Evolutionary conservation across 331 rosid species (phyloP).

Genomic region (Spiraea crenata): DNA sequence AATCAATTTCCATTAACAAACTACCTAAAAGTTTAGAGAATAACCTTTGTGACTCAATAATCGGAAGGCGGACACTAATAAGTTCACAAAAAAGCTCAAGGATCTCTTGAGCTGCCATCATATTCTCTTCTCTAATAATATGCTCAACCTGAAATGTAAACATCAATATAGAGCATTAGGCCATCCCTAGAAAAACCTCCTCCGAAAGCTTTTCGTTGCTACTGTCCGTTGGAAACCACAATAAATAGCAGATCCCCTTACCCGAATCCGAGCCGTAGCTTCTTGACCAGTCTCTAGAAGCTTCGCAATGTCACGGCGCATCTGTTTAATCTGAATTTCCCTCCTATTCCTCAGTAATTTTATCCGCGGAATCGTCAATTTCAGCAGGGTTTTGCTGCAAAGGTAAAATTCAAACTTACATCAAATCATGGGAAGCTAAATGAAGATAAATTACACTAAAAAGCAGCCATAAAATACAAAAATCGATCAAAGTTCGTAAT

Average conservation of each 20-base stretch:
- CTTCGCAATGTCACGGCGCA: constrained; percentile 97
- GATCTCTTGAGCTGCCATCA: constrained; percentile 99
- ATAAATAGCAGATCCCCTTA: constrained; percentile 14
- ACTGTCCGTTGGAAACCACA: background rate
- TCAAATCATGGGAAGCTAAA: background rate
- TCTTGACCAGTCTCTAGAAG: constrained; percentile 99
- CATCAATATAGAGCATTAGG: constrained; percentile 14
- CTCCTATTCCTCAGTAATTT: constrained; percentile 92
- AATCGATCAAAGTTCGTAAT: constrained; percentile 4
- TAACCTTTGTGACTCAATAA: constrained; percentile 91
- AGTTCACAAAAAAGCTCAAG: constrained; percentile 89
- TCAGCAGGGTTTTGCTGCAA: constrained; percentile 87
- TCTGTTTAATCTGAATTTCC: constrained; percentile 84
- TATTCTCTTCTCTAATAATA: constrained; percentile 95
- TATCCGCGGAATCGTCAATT: constrained; percentile 88
- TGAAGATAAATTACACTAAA: background rate
- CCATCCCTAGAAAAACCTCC: background rate
- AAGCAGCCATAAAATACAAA: background rate
- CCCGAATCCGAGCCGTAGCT: constrained; percentile 98
- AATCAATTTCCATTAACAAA: background rate
- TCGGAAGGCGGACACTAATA: constrained; percentile 86
- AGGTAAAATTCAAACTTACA: background rate
- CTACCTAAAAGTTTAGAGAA: background rate
- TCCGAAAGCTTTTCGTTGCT: background rate
- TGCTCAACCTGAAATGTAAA: constrained; percentile 76